phyloP scores from a whole-genome alignment of 2,329 filamentous ascomycete species.

The Aspergillus floridensis region DNA sequence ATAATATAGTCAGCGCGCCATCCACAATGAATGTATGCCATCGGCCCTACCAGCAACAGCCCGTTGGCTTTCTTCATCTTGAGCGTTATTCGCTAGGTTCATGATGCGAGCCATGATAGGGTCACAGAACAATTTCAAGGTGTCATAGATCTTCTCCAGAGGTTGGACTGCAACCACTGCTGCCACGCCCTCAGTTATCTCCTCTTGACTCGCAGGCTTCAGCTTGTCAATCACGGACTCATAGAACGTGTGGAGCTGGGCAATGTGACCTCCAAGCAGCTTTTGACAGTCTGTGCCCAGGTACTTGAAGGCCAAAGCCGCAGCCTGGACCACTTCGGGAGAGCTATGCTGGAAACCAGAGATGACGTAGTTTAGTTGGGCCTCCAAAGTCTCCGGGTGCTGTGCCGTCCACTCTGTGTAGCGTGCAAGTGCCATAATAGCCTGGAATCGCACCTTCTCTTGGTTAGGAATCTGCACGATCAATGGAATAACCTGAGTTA shows the following conservation, averaged over 20 bases:
- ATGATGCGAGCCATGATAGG: constrained; percentile 84
- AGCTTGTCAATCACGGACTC: constrained; percentile 83
- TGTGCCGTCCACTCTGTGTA: constrained; percentile 98
- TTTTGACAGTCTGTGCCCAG: constrained; percentile 94
- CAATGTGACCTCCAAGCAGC: constrained; percentile 76
- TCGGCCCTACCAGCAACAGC: constrained; percentile 68
- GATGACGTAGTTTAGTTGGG: constrained; percentile 94
- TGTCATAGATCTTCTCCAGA: constrained; percentile 72
- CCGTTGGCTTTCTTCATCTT: constrained; percentile 77
- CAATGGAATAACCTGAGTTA: constrained; percentile 88
- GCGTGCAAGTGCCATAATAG: constrained; percentile 92
- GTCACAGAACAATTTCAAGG: constrained; percentile 89
- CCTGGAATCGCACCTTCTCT: constrained; percentile 96
- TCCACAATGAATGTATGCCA: background rate
- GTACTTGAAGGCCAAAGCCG: constrained; percentile 92
- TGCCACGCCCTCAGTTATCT: constrained; percentile 93
- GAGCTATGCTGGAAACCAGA: constrained; percentile 86
- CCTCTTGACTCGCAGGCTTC: constrained; percentile 83
- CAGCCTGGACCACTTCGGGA: constrained; percentile 85
- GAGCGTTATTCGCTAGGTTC: constrained; percentile 79
- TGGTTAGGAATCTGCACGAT: constrained; percentile 93
- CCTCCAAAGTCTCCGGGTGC: constrained; percentile 86
- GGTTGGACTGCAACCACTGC: constrained; percentile 87
- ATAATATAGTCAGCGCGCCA: constrained; percentile 16
- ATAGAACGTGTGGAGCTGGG: constrained; percentile 89